Percentiles rank a stretch among this genome's conserved stretches.
These are phyloP conservation scores for Mycena sp. DNA, from an alignment of 1,284 basidiomycete species.

Conservation along the genomic window DNA sequence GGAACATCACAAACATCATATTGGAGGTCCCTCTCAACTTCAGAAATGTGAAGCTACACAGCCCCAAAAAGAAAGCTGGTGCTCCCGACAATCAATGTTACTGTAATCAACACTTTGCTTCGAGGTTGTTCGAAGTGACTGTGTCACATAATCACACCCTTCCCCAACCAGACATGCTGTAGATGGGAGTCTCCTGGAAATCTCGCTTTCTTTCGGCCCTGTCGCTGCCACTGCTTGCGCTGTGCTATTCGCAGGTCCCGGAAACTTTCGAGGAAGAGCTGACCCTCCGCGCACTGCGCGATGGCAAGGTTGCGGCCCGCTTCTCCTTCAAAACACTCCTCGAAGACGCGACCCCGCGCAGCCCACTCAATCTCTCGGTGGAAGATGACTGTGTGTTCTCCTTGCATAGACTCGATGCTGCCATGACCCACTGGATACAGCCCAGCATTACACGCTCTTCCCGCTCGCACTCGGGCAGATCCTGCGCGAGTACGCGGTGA, in stretches of 20 bases:
- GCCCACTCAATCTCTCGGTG: conserved; percentile 55
- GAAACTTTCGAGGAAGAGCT: conserved; percentile 79
- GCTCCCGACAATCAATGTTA: too few species aligned
- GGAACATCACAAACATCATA: too few species aligned
- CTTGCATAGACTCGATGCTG: too few species aligned
- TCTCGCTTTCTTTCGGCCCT: conserved; percentile 5
- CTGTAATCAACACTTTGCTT: too few species aligned
- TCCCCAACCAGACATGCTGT: too few species aligned
- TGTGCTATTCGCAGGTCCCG: not conserved
- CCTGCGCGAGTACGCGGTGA: conserved; percentile 83
- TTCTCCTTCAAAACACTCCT: conserved; percentile 85
- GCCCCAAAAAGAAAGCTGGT: too few species aligned
- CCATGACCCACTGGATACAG: too few species aligned
- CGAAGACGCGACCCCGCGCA: conserved; percentile 59
- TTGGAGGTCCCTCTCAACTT: too few species aligned
- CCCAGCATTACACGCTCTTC: conserved; percentile 86
- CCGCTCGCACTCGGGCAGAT: conserved; percentile 90
- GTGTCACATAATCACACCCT: too few species aligned
- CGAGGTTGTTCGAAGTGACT: too few species aligned
- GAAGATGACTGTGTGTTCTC: conserved; percentile 71
- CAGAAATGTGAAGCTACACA: too few species aligned
- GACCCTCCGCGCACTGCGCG: conserved; percentile 76
- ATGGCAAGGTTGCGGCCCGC: conserved; percentile 86
- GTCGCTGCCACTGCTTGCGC: not conserved
- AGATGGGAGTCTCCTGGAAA: not conserved